Conservation (phyloP, 2,329 filamentous ascomycete genomes). For the Clarireedia monteithiana region DNA sequence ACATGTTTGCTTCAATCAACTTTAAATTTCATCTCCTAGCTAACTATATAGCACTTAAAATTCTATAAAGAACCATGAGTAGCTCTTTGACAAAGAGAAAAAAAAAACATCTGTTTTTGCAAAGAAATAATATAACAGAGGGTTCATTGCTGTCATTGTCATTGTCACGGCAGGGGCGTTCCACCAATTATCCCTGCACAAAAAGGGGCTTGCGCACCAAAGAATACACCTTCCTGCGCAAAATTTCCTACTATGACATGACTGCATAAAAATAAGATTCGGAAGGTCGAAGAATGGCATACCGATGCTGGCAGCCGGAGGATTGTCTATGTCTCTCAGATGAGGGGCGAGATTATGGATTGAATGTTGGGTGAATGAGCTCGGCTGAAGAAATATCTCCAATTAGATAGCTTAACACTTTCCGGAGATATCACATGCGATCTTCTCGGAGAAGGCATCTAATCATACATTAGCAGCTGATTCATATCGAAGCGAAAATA, state of each 20-base stretch:
- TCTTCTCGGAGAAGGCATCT: conserved; percentile 38
- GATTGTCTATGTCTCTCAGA: neutral
- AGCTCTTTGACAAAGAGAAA: too few relatives aligned
- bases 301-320: neutral
- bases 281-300: neutral
- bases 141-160: too few relatives aligned
- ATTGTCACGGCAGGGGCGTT: too few relatives aligned
- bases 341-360: neutral
- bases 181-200: too few relatives aligned
- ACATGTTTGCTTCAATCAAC: too few relatives aligned
- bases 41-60: too few relatives aligned
- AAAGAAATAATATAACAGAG: too few relatives aligned
- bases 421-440: conserved; percentile 22
- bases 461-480: neutral
- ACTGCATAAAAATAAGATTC: neutral
- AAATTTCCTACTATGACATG: neutral
- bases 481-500: neutral
- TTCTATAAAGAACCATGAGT: too few relatives aligned
- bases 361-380: neutral
- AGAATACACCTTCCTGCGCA: too few relatives aligned
- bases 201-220: too few relatives aligned
- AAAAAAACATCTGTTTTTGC: too few relatives aligned
- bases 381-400: neutral
- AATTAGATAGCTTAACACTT: neutral
- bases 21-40: too few relatives aligned